phyloP scores from a whole-genome alignment of 805 yeast genomes.

The Nakazawaea anatomiae region DNA sequence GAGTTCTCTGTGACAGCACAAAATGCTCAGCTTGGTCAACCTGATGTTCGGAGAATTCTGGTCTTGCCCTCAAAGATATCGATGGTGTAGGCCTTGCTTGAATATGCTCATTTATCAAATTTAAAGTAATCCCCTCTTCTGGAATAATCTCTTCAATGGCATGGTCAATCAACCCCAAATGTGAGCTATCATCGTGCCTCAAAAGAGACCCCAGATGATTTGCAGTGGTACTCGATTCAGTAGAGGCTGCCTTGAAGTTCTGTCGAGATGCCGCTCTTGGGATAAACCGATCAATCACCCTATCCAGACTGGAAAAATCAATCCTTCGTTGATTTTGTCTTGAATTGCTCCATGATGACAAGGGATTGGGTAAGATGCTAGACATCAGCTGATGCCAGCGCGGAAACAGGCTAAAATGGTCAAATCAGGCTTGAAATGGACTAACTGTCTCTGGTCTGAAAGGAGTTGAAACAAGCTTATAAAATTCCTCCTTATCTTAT shows the following conservation, averaged over 20 bases:
- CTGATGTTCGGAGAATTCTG: not conserved
- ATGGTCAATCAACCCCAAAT: no score
- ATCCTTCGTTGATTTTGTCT: not conserved
- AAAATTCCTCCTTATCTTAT: no score
- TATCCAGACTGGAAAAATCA: not conserved
- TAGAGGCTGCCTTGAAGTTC: slow-evolving; percentile 19
- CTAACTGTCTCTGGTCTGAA: no score
- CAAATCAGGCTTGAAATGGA: no score
- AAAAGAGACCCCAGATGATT: no score
- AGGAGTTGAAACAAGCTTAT: no score
- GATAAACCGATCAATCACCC: slow-evolving; percentile 31
- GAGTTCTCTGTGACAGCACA: not conserved
- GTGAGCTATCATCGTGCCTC: no score
- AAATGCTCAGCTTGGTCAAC: not conserved
- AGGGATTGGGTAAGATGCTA: not conserved
- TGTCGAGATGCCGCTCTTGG: slow-evolving; percentile 26
- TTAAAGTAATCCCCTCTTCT: not conserved
- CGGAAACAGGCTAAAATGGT: not conserved
- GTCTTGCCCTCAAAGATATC: not conserved
- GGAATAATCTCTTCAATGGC: not conserved
- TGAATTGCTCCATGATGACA: not conserved
- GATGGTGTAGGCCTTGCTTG: not conserved
- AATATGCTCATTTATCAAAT: not conserved
- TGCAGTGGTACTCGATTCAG: not conserved
- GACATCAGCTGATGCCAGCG: not conserved